Evolutionary conservation across 2,329 filamentous ascomycete genomes (phyloP), one percentile per base, ranked within the genome.

Genomic region (Metarhizium guizhouense): DNA sequence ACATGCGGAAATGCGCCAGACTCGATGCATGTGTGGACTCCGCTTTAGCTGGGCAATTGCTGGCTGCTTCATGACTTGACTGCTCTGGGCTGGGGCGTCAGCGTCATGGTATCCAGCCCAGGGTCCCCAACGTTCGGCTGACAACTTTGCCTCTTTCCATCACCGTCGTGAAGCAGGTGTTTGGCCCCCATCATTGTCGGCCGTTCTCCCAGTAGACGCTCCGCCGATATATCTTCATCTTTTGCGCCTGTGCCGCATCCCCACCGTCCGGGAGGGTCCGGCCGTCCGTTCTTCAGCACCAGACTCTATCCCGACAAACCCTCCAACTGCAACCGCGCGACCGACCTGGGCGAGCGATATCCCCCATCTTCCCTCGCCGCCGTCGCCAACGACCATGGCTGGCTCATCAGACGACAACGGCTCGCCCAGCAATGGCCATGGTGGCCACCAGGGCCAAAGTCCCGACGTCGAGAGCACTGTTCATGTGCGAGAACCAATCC

Each of bases 341-440:
- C 49, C 16, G 36, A 18, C 38, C 14, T 38, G 20, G 16, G 38
- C 47, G 49, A 54, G 8, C 53, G 14, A 18, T 25, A 20, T 18
- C 25, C 20, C 20, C 25, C 1, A n/a, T 14, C 2, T 49, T 8
- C 30, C 32, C 34, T 20, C 52, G 45, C 11, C 45, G 13, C 11
- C 45, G 13, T 3, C 48, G n/a, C 30, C 43, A 10, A 30, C 20
- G 18, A 57, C 57, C 57, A 73, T 72, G 65, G 63, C 71, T 47
- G 67, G 67, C 54, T 73, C 73, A 49, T 70, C 70, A 54, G 72
- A 73, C 59, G 72, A 72, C 58, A 67, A 71, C 57, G 64, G 59
- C 60, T 64, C 58, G 34, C 58, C 61, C 53, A 68, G 70, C 57
- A 68, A 69, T 54, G 69, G 64, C 63, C 63, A 67, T 51, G 62